Evolutionary conservation across 148 eudicot species (phyloP).

Genomic region (Polygonum aviculare): DNA sequence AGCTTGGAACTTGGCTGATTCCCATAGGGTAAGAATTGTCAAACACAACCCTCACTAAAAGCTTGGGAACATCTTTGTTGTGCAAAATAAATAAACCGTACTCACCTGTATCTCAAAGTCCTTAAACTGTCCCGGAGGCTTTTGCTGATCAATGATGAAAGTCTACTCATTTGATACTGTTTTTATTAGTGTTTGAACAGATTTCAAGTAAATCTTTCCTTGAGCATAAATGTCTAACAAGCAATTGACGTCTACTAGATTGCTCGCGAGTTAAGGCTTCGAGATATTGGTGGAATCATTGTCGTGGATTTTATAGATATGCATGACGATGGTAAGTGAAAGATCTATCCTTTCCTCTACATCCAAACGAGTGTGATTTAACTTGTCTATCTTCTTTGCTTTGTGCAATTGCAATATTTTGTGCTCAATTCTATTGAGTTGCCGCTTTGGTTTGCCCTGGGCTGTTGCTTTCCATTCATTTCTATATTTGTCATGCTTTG

Average conservation of each 20-base stretch:
- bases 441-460: background rate
- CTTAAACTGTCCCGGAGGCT: background rate
- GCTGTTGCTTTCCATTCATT: background rate
- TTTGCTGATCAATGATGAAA: background rate
- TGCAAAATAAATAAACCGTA: background rate
- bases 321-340: conserved; percentile 72
- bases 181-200: background rate
- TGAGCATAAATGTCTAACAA: background rate
- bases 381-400: background rate
- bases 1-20: background rate
- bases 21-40: background rate
- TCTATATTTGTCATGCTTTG: background rate
- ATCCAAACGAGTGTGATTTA: background rate
- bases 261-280: conserved; percentile 88
- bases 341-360: background rate
- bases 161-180: background rate
- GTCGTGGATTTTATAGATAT: conserved; percentile 95
- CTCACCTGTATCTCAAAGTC: background rate
- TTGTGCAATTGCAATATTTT: background rate
- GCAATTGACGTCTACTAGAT: conserved; percentile 37
- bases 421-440: background rate
- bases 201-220: background rate
- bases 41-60: background rate
- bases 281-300: conserved; percentile 97
- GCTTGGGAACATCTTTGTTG: background rate